These are phyloP conservation scores for Candida tibetensis DNA, from an alignment of 805 yeast species.

Conservation along the genomic window DNA sequence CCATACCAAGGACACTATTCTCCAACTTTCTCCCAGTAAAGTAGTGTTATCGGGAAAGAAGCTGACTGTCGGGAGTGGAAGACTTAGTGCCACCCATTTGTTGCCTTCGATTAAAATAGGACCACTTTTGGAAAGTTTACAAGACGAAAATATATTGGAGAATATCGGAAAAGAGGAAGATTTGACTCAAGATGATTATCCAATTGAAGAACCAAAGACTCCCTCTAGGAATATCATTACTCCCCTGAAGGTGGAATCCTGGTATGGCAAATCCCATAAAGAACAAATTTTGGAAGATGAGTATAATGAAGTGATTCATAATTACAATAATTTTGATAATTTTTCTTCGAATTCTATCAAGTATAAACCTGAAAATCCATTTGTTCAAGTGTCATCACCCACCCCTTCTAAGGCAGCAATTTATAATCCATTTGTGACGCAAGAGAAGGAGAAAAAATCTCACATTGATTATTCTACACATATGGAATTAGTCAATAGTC, in stretches of 20 bases:
- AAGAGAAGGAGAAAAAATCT: not conserved
- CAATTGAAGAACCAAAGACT: conserved; percentile 3
- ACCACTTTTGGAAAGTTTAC: not conserved
- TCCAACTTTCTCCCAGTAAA: conserved; percentile 6
- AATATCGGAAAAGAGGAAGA: not conserved
- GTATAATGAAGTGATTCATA: conserved; percentile 4
- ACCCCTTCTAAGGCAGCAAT: not conserved
- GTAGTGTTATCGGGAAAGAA: conserved; percentile 6
- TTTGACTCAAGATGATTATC: not conserved
- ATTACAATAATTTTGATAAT: not conserved
- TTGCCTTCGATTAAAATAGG: conserved; percentile 4
- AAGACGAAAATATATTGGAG: not conserved
- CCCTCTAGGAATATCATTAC: conserved; percentile 8
- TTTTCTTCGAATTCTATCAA: not conserved
- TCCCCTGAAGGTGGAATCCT: conserved; percentile 2
- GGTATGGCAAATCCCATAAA: conserved; percentile 9
- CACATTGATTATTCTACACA: conserved; percentile 32
- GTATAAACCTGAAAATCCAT: conserved; percentile 1
- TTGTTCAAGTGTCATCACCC: conserved; percentile 3
- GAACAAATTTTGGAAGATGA: conserved; percentile 5
- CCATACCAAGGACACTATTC: conserved; percentile 6
- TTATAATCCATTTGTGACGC: conserved; percentile 5
- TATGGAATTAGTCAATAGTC: conserved; percentile 39
- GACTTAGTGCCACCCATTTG: conserved; percentile 2
- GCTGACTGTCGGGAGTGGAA: conserved; percentile 12